phyloP scores from a whole-genome alignment of 441 rosid species.

The Macaranga tanarius region DNA sequence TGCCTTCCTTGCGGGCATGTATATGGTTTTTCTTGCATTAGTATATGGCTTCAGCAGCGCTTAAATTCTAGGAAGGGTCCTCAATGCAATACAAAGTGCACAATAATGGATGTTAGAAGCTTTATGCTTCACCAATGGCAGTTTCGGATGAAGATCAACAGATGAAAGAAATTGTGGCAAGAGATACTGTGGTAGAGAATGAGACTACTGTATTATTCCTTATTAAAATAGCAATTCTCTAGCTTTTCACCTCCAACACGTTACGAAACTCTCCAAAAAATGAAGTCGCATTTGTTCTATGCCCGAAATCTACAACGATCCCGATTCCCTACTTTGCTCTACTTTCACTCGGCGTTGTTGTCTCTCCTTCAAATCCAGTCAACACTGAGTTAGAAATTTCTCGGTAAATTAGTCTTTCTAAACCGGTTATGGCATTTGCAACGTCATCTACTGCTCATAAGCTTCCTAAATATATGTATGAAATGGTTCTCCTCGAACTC shows the following conservation, averaged over 20 bases:
- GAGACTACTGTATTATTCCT: no score
- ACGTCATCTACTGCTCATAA: conserved; percentile 26
- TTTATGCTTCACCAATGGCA: conserved; percentile 9
- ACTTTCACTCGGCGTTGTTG: conserved; percentile 34
- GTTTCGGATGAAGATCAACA: not conserved
- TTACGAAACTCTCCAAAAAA: conserved; percentile 24
- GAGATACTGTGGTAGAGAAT: no score
- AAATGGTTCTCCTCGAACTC: conserved; percentile 36
- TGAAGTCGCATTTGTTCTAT: conserved; percentile 34
- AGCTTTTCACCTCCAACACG: conserved; percentile 20
- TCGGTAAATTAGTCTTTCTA: conserved; percentile 27
- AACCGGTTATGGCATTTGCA: conserved; percentile 40
- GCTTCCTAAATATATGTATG: conserved; percentile 24
- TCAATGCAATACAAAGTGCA: conserved; percentile 14
- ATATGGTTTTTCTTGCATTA: conserved; percentile 15
- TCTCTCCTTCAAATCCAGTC: conserved; percentile 35
- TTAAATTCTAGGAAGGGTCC: not conserved
- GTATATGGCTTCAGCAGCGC: conserved; percentile 5
- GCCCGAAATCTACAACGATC: conserved; percentile 15
- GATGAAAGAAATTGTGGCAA: no score
- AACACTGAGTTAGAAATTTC: conserved; percentile 27
- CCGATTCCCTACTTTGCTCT: conserved; percentile 39
- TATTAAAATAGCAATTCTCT: no score
- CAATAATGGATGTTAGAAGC: conserved; percentile 6
- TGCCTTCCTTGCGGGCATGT: conserved; percentile 20